Conservation (phyloP, 148 eudicot genomes). For the Chenopodium album region DNA sequence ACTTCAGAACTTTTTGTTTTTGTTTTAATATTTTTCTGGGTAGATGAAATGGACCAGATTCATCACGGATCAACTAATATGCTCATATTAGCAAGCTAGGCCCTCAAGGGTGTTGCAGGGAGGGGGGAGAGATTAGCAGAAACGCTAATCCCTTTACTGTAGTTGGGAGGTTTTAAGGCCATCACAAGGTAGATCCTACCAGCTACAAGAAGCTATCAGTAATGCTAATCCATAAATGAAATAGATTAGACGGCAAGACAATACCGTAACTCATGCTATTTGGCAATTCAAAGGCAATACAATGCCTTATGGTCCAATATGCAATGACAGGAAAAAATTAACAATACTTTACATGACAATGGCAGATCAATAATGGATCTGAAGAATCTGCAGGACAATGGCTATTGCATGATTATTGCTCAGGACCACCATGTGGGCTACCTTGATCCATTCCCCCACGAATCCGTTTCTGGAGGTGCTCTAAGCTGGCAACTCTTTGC, state of each 20-base stretch:
- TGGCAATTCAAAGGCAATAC: conserved; percentile 15
- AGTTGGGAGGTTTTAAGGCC: too few species aligned
- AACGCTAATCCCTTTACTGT: too few species aligned
- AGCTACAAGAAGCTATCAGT: too few species aligned
- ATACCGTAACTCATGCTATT: conserved; percentile 11
- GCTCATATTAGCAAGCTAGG: too few species aligned
- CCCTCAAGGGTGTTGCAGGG: too few species aligned
- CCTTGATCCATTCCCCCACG: conserved; percentile 56
- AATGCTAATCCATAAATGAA: background rate
- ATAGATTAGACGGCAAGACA: conserved; percentile 6
- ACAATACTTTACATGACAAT: conserved; percentile 23
- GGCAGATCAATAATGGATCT: conserved; percentile 20
- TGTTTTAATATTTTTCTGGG: too few species aligned
- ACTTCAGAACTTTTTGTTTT: too few species aligned
- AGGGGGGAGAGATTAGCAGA: too few species aligned
- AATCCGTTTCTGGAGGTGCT: conserved; percentile 90
- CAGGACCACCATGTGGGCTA: conserved; percentile 35
- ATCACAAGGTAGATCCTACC: too few species aligned
- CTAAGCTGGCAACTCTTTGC: conserved; percentile 96
- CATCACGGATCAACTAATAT: too few species aligned
- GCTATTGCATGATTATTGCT: conserved; percentile 29
- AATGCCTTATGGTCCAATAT: conserved; percentile 6
- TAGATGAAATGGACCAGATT: too few species aligned
- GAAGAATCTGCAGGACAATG: conserved; percentile 2
- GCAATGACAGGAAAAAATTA: conserved; percentile 11